Evolutionary conservation across 371 early-diverging fungal species (phyloP).

Genomic region (Fennellomyces sp.): DNA sequence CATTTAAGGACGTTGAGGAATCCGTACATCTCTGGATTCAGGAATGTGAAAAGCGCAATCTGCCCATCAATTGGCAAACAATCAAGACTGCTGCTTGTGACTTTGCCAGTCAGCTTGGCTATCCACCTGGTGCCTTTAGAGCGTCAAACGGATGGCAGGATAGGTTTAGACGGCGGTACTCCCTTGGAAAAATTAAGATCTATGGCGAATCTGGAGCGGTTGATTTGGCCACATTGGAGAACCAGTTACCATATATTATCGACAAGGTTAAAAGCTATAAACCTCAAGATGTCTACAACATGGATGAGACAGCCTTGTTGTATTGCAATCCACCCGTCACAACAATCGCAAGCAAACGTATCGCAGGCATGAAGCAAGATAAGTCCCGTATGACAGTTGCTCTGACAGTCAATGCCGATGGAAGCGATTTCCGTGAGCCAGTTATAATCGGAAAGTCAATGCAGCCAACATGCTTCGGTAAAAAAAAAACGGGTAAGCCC

Average conservation of each 20-base stretch:
- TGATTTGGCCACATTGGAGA: neutral
- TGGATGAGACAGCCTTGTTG: slow-evolving; percentile 10
- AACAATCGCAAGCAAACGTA: neutral
- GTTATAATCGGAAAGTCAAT: neutral
- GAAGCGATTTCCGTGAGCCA: neutral
- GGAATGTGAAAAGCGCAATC: neutral
- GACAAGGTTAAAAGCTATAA: neutral
- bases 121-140: neutral
- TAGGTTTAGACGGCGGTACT: neutral
- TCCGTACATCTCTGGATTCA: neutral
- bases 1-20: neutral
- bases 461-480: slow-evolving; percentile 2
- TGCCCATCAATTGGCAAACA: neutral
- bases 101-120: neutral
- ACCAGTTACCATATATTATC: neutral
- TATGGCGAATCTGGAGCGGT: neutral
- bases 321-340: neutral
- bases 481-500: slow-evolving; percentile 1
- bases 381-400: slow-evolving; percentile 10
- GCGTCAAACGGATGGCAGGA: neutral
- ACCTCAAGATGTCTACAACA: slow-evolving; percentile 3
- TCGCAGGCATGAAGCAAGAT: slow-evolving; percentile 6
- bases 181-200: neutral
- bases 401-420: slow-evolving; percentile 11
- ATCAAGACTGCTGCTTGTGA: neutral